phyloP scores from a whole-genome alignment of 352 stramenopile species.

The Pelagophyceae sp. region DNA sequence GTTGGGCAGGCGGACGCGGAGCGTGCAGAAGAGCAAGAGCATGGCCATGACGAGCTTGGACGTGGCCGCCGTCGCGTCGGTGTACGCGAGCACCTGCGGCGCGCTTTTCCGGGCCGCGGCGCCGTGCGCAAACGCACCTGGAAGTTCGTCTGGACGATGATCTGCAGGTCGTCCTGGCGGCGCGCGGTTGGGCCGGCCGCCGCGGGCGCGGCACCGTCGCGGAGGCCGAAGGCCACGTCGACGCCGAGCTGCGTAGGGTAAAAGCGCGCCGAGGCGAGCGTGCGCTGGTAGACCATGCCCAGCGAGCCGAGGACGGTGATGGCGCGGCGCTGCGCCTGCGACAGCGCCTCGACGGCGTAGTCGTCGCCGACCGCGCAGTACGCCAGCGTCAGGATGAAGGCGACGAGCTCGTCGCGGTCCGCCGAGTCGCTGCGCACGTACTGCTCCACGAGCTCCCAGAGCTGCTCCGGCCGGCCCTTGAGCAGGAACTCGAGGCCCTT shows the following conservation, averaged over 20 bases:
- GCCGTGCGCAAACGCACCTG: constrained; percentile 1
- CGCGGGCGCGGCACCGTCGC: neutral
- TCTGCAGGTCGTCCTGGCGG: neutral
- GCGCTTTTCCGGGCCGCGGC: neutral
- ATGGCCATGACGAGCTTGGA: neutral
- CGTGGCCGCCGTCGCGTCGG: neutral
- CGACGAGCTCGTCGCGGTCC: neutral
- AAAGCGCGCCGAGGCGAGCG: neutral
- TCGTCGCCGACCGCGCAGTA: neutral
- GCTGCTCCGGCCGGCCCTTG: neutral
- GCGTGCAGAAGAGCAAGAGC: neutral
- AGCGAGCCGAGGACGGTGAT: neutral
- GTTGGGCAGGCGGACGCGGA: constrained; percentile 1
- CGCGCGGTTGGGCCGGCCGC: neutral
- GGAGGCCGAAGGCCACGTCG: constrained; percentile 4
- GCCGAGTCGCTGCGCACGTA: neutral
- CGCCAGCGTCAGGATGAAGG: neutral
- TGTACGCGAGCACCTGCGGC: constrained; percentile 12
- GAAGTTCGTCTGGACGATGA: constrained; percentile 20
- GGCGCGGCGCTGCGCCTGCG: neutral
- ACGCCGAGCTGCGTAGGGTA: constrained; percentile 11
- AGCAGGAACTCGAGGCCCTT: constrained; percentile 5
- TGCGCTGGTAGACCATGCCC: neutral
- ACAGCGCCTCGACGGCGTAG: neutral
- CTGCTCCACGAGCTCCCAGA: constrained; percentile 2